Conservation (phyloP, 176 grass and related monocot species). For the Triticum dicoccoides region DNA sequence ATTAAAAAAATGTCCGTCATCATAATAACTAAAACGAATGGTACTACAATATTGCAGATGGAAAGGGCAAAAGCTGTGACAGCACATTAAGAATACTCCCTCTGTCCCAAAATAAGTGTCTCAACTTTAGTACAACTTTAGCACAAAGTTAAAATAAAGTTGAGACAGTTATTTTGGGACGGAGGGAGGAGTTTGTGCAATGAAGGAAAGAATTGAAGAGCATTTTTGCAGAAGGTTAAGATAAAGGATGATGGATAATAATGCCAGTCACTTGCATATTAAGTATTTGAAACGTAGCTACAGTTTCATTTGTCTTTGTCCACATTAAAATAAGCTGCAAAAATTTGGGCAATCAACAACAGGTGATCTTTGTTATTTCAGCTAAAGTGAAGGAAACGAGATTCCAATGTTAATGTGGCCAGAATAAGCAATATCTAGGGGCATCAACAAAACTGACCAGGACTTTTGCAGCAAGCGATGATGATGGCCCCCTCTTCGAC, state of each 20-base stretch:
- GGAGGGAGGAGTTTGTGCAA: background rate
- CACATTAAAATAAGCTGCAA: background rate
- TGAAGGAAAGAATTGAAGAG: background rate
- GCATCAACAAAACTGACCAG: conserved; percentile 46
- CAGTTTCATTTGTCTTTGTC: background rate
- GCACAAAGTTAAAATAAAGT: too few species aligned
- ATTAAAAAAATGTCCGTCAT: conserved; percentile 20
- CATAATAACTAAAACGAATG: conserved; percentile 7
- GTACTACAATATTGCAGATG: background rate
- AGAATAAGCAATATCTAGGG: background rate
- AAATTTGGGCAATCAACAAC: background rate
- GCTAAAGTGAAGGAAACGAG: background rate
- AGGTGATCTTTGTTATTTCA: background rate
- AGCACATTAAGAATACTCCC: conserved; percentile 16
- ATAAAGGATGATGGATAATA: conserved; percentile 13
- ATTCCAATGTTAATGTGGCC: background rate
- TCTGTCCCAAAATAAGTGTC: background rate
- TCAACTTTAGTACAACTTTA: too few species aligned
- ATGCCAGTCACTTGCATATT: background rate
- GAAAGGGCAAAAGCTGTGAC: conserved; percentile 3
- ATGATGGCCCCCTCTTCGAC: conserved; percentile 56
- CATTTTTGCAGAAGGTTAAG: background rate
- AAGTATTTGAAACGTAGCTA: background rate
- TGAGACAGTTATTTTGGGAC: too few species aligned
- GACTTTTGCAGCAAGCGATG: conserved; percentile 57